These are phyloP conservation scores for Tuber calosporum DNA, from an alignment of 495 filamentous ascomycete species.

Conservation along the genomic window DNA sequence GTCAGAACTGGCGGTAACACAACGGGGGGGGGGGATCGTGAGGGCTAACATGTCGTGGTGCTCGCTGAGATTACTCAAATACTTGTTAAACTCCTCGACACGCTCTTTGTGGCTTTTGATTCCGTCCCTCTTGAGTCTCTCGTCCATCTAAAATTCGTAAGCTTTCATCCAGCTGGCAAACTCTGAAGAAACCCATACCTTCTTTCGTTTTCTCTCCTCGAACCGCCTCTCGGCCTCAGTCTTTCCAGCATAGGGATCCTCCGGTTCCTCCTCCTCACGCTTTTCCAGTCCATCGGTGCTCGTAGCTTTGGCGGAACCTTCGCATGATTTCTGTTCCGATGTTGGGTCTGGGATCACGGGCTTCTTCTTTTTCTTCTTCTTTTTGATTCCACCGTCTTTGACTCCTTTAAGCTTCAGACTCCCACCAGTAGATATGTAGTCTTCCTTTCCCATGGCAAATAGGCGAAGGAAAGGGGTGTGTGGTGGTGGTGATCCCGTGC, in stretches of 20 bases:
- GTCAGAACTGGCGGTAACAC: constrained; percentile 19
- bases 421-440: constrained; percentile 39
- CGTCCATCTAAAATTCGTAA: constrained; percentile 49
- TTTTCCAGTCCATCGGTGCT: constrained; percentile 3
- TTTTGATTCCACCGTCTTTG: constrained; percentile 34
- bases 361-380: constrained; percentile 40
- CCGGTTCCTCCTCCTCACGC: constrained; percentile 20
- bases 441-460: constrained; percentile 37
- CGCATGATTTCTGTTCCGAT: constrained; percentile 5
- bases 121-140: constrained; percentile 67
- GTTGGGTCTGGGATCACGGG: not conserved
- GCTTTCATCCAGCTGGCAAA: constrained; percentile 5
- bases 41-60: constrained; percentile 79
- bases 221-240: constrained; percentile 78
- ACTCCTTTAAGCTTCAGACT: constrained; percentile 37
- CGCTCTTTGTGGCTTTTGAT: constrained; percentile 95
- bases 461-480: constrained; percentile 18
- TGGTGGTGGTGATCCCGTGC: constrained; percentile 8
- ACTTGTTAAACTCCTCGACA: constrained; percentile 91
- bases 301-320: constrained; percentile 3
- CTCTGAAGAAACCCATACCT: constrained; percentile 52
- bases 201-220: constrained; percentile 69
- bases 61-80: constrained; percentile 82
- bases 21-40: not conserved
- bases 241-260: constrained; percentile 49